Base-by-base conservation (phyloP, 163 green algal genomes). In the Chloroidium sp. region DNA sequence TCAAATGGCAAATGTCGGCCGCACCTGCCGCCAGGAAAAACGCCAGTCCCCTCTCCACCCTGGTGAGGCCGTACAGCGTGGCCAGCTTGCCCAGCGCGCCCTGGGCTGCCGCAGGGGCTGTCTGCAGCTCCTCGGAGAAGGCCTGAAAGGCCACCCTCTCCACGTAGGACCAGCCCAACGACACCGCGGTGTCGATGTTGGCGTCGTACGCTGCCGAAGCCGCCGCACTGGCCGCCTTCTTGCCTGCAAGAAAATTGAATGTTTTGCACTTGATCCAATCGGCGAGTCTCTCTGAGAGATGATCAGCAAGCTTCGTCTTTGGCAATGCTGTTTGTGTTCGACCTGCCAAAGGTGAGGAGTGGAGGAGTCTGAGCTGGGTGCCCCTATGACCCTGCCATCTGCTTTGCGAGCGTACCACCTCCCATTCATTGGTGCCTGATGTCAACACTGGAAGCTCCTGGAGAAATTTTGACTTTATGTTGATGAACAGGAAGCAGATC, bases 141-240 rank as follows among this genome's bases (percentile, higher is more conserved):
- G 61, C 88, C 4, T 87, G 79, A 75, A 92, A 86, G 59, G 89
- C 86, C 62, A 86, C 83, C 60, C 84, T 74, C 83, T 97, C 93
- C 1, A 91, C 84, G 67, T 89, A 82, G 4, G 92, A 93, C 93
- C 93, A 97, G 59, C 93, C 93, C 14, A 97, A 83, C 6, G 81
- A 10, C 69, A 95, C 88, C 59, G 92, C 91, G 0, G 82, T 62
- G 84, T 97, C 93, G 74, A 95, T 80, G 62, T 91, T 87, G 14
- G 78, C 85, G 3, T 97, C 93, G 82, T 93, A 94, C 0, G 88
- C 92, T 0, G 81, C 87, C 0, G 79, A 80, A 0, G 84, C 82
- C 59, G 86, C 87, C 0, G 86, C 89, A 0, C 84, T 87, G 3
- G 87, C 83, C 0, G 80, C 82, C 69, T 69, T 76, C 64, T 82